phyloP scores from a whole-genome alignment of 257 asterid genomes.

The Fraxinus quadrangulata region DNA sequence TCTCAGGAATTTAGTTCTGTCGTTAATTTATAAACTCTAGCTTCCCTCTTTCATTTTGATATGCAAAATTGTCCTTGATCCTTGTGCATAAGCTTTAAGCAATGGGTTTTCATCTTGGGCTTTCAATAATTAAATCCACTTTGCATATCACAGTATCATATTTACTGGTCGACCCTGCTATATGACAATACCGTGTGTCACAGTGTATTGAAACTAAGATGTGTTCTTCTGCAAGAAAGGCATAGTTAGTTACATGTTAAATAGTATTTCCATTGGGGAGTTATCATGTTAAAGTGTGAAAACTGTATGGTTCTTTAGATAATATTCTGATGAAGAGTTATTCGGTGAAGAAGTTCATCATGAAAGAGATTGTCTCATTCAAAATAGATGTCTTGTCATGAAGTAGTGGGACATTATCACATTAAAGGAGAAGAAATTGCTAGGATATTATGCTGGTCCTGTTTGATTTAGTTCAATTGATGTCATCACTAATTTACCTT shows the following conservation, averaged over 20 bases:
- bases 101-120: background rate
- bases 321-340: slow-evolving; percentile 20
- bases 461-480: slow-evolving; percentile 4
- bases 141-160: background rate
- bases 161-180: background rate
- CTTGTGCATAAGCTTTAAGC: background rate
- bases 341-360: background rate
- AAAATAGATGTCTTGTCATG: background rate
- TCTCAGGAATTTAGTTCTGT: background rate
- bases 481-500: background rate
- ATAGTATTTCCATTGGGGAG: background rate
- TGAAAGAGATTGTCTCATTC: slow-evolving; percentile 5
- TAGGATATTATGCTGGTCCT: slow-evolving; percentile 19
- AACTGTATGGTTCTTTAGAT: background rate
- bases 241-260: slow-evolving; percentile 4
- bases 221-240: slow-evolving; percentile 3
- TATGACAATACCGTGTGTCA: background rate
- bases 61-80: background rate
- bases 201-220: slow-evolving; percentile 3
- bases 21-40: background rate
- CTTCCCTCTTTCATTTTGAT: background rate
- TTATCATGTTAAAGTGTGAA: background rate
- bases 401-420: background rate
- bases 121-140: background rate
- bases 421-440: slow-evolving; percentile 4